Percentiles rank a stretch among this genome's conserved stretches.
Conservation (phyloP, 306 rosid species). For the Arachis hypogaea region DNA sequence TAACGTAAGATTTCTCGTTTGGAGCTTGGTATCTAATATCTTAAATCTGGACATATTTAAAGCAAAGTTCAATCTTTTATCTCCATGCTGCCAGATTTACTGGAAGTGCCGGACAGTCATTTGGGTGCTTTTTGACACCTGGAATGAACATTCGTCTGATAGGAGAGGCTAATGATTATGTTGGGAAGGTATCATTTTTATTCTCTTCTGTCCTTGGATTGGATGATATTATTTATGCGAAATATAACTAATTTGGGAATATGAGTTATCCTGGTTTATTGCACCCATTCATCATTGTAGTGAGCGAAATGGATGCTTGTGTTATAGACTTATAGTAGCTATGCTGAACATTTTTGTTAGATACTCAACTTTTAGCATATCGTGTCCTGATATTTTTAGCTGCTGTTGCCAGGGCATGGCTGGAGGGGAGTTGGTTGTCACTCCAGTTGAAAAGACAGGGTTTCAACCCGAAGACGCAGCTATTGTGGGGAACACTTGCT, state of each 20-base stretch:
- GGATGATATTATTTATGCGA: slow-evolving; percentile 6
- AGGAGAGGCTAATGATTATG: slow-evolving; percentile 98
- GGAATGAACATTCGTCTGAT: slow-evolving; percentile 95
- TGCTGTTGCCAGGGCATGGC: slow-evolving; percentile 79
- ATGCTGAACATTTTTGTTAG: slow-evolving; percentile 12
- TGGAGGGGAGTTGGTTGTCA: slow-evolving; percentile 92
- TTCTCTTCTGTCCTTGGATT: slow-evolving; percentile 11
- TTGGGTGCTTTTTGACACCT: slow-evolving; percentile 96
- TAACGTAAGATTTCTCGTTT: slow-evolving; percentile 64
- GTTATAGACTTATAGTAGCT: neutral
- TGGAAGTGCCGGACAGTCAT: slow-evolving; percentile 99
- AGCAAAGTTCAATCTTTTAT: slow-evolving; percentile 35
- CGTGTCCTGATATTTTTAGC: slow-evolving; percentile 42
- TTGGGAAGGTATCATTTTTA: slow-evolving; percentile 79
- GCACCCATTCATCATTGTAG: neutral
- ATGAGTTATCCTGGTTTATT: neutral
- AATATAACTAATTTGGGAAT: slow-evolving; percentile 18
- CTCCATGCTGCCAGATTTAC: slow-evolving; percentile 62
- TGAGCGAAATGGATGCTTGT: slow-evolving; percentile 30
- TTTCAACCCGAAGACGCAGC: slow-evolving; percentile 93
- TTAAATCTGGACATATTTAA: slow-evolving; percentile 26
- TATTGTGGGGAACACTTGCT: slow-evolving; percentile 95
- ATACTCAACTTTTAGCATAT: slow-evolving; percentile 10
- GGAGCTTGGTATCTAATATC: slow-evolving; percentile 26
- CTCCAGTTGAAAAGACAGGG: slow-evolving; percentile 82